Conservation (phyloP, 352 stramenopile genomes). For the Plasmopara viticola region DNA sequence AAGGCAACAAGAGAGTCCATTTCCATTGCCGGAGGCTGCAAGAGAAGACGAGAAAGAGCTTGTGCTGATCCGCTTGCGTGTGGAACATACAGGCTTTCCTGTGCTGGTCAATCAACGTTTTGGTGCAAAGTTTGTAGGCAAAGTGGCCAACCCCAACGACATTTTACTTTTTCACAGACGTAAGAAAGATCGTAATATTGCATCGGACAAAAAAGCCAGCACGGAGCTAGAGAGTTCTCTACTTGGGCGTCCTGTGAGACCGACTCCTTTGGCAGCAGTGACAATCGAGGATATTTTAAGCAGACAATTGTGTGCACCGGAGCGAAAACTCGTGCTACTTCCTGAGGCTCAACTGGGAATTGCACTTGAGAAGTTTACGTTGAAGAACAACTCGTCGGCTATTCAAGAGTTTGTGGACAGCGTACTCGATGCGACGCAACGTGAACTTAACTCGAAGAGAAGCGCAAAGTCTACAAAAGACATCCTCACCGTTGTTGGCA, state of each 20-base stretch:
- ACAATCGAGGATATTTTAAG: conserved; percentile 78
- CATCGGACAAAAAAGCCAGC: conserved; percentile 36
- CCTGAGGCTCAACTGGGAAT: conserved; percentile 59
- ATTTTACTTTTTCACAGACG: conserved; percentile 77
- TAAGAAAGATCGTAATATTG: conserved; percentile 52
- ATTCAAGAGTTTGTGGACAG: conserved; percentile 73
- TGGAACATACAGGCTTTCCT: conserved; percentile 87
- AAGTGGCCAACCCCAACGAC: conserved; percentile 85
- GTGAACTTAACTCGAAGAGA: conserved; percentile 41
- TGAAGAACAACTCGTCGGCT: conserved; percentile 75
- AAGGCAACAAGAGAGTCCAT: conserved; percentile 28
- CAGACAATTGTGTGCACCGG: conserved; percentile 50
- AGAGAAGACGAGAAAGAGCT: conserved; percentile 30
- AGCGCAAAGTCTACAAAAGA: conserved; percentile 53
- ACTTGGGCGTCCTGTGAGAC: conserved; percentile 45
- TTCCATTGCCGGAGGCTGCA: conserved; percentile 16
- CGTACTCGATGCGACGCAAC: conserved; percentile 65
- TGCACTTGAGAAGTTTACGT: conserved; percentile 72
- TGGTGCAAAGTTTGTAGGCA: conserved; percentile 74
- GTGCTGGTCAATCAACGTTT: conserved; percentile 86
- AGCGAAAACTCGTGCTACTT: conserved; percentile 72
- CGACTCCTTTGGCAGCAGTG: conserved; percentile 50
- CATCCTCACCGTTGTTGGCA: conserved; percentile 56
- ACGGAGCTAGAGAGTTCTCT: conserved; percentile 27
- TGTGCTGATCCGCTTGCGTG: conserved; percentile 76